Percentiles rank a stretch among this genome's conserved stretches.
Conservation (phyloP, 2,329 filamentous ascomycete species). For the Thelonectria olida region DNA sequence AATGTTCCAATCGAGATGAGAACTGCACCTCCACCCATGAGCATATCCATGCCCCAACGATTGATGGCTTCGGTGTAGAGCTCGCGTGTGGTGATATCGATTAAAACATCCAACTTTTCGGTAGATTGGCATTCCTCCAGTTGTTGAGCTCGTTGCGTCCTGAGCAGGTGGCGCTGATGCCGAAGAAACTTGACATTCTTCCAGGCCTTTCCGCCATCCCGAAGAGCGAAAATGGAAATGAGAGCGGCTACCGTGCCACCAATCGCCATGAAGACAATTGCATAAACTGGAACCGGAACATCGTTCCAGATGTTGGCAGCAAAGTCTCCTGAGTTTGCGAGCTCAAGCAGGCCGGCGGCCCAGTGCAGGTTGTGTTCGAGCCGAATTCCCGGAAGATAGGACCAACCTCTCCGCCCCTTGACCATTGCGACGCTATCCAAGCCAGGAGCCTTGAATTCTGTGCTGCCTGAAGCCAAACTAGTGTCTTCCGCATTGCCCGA, state of each 20-base stretch:
- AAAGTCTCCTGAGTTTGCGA: constrained; percentile 65
- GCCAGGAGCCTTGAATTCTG: constrained; percentile 14
- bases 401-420: constrained; percentile 17
- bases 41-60: constrained; percentile 59
- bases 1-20: constrained; percentile 61
- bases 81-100: constrained; percentile 58
- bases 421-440: constrained; percentile 26
- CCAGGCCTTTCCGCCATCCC: constrained; percentile 54
- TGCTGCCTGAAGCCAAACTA: neutral
- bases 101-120: constrained; percentile 45
- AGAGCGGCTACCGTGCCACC: constrained; percentile 58
- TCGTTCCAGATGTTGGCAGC: constrained; percentile 67
- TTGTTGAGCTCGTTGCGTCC: constrained; percentile 26
- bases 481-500: neutral
- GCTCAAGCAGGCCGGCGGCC: constrained; percentile 60
- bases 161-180: constrained; percentile 49
- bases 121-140: constrained; percentile 8
- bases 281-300: constrained; percentile 58
- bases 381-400: constrained; percentile 24
- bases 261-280: constrained; percentile 60
- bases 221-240: constrained; percentile 55
- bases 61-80: constrained; percentile 60
- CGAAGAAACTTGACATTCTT: constrained; percentile 56
- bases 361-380: constrained; percentile 43
- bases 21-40: constrained; percentile 59